A percentile compares a stretch with the other conserved stretches of the same genome.
These are phyloP conservation scores for Lactarius hatsudake DNA, from an alignment of 768 basidiomycete genomes.

Conservation along the genomic window DNA sequence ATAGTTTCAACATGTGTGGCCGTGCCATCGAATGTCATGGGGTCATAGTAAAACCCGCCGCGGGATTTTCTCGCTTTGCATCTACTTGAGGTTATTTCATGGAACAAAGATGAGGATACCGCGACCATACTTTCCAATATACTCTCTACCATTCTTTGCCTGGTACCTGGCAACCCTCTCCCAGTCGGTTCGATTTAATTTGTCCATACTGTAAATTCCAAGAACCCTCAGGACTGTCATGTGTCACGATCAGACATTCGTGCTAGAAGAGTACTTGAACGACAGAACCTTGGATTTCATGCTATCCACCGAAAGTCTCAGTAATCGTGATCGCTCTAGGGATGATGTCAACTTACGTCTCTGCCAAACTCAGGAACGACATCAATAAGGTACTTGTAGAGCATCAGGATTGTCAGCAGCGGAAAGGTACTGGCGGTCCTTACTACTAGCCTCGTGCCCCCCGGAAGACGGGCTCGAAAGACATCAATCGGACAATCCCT, in stretches of 20 bases:
- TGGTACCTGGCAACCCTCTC: conserved; percentile 7
- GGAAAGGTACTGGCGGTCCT: not conserved
- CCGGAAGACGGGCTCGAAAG: conserved; percentile 22
- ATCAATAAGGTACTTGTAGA: conserved; percentile 22
- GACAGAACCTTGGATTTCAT: conserved; percentile 18
- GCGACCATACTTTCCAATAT: conserved; percentile 3
- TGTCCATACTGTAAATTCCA: conserved; percentile 13
- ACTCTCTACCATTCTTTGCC: conserved; percentile 3
- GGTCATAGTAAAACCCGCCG: conserved; percentile 1
- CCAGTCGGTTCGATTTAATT: conserved; percentile 18
- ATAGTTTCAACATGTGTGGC: not conserved
- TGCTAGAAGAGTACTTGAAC: not conserved
- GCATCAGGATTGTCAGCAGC: not conserved
- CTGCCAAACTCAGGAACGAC: conserved; percentile 16
- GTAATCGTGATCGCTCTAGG: not conserved
- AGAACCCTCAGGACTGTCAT: conserved; percentile 9
- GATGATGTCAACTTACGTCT: conserved; percentile 10
- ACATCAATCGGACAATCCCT: conserved; percentile 21
- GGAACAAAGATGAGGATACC: not conserved
- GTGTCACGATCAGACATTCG: not conserved
- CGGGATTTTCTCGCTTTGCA: conserved; percentile 10
- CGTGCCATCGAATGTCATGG: not conserved
- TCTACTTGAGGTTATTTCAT: conserved; percentile 10
- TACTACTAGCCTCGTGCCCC: conserved; percentile 19
- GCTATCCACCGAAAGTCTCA: not conserved